A percentile compares a stretch with the other conserved stretches of the same genome.
phyloP scores from a whole-genome alignment of 2,329 filamentous ascomycete genomes.

The Verticillium alfalfae region DNA sequence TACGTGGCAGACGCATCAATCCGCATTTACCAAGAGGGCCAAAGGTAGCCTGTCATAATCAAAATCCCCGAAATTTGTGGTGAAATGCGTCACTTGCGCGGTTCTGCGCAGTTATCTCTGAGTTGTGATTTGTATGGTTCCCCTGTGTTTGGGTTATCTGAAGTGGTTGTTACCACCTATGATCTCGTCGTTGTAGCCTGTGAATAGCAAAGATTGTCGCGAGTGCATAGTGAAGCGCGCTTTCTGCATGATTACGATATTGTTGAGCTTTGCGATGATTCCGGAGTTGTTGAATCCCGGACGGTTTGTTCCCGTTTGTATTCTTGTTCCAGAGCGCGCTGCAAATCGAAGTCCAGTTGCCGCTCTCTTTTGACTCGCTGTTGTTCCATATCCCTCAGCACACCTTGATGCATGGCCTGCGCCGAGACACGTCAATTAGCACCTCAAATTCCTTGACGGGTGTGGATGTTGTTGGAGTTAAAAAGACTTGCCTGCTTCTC shows the following conservation, averaged over 20 bases:
- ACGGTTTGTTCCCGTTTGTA: conserved; percentile 87
- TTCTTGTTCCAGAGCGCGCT: conserved; percentile 76
- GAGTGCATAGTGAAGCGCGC: background rate
- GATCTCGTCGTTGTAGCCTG: too few species aligned
- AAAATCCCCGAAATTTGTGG: too few species aligned
- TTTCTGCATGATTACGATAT: background rate
- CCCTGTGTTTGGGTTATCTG: too few species aligned
- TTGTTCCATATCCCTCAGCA: conserved; percentile 91
- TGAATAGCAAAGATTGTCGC: too few species aligned
- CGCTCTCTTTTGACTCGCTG: conserved; percentile 86
- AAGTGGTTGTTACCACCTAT: too few species aligned
- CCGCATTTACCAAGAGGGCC: too few species aligned
- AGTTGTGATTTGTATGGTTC: too few species aligned
- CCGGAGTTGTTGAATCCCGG: conserved; percentile 30
- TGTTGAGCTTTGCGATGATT: background rate
- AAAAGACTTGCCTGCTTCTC: conserved; percentile 38
- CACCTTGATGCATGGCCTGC: conserved; percentile 92
- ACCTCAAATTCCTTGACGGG: background rate
- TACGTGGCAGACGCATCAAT: background rate
- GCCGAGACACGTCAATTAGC: background rate
- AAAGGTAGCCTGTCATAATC: too few species aligned
- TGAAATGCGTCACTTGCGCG: too few species aligned
- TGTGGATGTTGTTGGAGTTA: background rate
- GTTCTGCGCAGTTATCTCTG: too few species aligned
- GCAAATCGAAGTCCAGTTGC: conserved; percentile 91